phyloP scores from a whole-genome alignment of 306 rosid species.

The Sicyos edulis region DNA sequence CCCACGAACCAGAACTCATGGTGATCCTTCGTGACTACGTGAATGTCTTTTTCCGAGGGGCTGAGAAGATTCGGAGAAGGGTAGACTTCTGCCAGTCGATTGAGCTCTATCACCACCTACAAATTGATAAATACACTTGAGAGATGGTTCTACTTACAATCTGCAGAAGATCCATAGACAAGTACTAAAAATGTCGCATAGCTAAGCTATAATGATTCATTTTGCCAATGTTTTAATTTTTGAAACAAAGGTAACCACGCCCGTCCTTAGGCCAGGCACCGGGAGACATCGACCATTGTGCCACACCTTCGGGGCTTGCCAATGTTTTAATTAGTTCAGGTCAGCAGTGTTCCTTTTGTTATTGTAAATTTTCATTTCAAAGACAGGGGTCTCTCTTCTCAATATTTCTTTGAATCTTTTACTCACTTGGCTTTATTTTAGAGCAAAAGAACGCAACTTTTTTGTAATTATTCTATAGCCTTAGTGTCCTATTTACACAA shows the following conservation, averaged over 20 bases:
- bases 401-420: no score
- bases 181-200: not conserved
- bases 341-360: not conserved
- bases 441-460: no score
- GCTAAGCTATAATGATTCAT: not conserved
- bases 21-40: conserved; percentile 47
- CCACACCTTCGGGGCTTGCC: no score
- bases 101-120: conserved; percentile 50
- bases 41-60: conserved; percentile 46
- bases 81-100: conserved; percentile 37
- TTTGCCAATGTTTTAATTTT: no score
- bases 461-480: no score
- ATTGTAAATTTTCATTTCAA: no score
- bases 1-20: conserved; percentile 70
- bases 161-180: not conserved
- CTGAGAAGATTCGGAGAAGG: conserved; percentile 48
- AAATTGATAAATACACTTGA: conserved; percentile 8
- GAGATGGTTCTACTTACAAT: not conserved
- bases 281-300: no score
- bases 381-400: no score
- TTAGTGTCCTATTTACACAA: no score
- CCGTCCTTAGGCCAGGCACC: no score
- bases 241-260: no score
- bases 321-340: not conserved
- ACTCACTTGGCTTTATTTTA: no score